Evolutionary conservation across 495 filamentous ascomycete genomes (phyloP).

Genomic region (Ascobolus immersus): DNA sequence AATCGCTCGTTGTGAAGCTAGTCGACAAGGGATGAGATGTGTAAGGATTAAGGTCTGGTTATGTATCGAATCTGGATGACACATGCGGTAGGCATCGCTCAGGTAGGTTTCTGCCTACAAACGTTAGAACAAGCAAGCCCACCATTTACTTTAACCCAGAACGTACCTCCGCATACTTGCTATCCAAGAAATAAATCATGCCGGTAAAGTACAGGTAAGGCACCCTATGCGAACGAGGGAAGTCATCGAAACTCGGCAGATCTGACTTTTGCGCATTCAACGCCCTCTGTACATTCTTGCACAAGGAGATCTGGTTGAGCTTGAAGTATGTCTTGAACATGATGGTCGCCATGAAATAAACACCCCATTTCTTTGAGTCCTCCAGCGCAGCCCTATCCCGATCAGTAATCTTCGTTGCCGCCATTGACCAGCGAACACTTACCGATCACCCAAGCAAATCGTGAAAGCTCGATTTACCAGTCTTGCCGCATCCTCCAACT

Average conservation of each 20-base stretch:
- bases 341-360: slow-evolving; percentile 77
- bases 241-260: slow-evolving; percentile 44
- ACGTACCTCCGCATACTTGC: slow-evolving; percentile 37
- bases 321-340: slow-evolving; percentile 97
- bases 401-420: slow-evolving; percentile 12
- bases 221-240: slow-evolving; percentile 74
- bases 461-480: slow-evolving; percentile 73
- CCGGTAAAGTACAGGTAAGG: slow-evolving; percentile 92
- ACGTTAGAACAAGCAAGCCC: not conserved
- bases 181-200: slow-evolving; percentile 69
- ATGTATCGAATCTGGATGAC: not conserved
- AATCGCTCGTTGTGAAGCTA: slow-evolving; percentile 64
- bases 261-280: slow-evolving; percentile 49
- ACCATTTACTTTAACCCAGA: not conserved
- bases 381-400: slow-evolving; percentile 63
- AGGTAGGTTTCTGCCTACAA: not conserved
- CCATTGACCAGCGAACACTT: too few relatives aligned
- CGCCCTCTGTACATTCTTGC: slow-evolving; percentile 67
- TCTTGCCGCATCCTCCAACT: slow-evolving; percentile 68
- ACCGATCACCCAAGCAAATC: slow-evolving; percentile 73
- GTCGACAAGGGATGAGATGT: slow-evolving; percentile 75
- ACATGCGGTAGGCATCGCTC: not conserved
- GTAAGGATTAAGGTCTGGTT: slow-evolving; percentile 88
- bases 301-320: slow-evolving; percentile 65
- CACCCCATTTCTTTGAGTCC: slow-evolving; percentile 87